phyloP scores from a whole-genome alignment of 305 asterid species.

The Fraxinus nigra region DNA sequence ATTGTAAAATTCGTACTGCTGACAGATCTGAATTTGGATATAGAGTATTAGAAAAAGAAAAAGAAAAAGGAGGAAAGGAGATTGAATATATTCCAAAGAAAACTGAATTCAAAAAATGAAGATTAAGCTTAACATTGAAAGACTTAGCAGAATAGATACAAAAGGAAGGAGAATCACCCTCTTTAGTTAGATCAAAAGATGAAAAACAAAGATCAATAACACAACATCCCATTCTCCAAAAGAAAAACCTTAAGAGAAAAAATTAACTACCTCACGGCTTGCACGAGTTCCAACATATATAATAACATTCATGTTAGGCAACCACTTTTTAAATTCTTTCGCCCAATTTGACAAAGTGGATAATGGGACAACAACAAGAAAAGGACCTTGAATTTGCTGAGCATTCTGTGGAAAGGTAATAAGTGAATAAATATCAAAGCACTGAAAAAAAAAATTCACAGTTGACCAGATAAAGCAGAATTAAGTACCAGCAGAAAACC shows the following conservation, averaged over 20 bases:
- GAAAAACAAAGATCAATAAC: conserved; percentile 1
- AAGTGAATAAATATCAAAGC: conserved; percentile 25
- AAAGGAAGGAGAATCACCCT: not conserved
- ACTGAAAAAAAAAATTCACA: conserved; percentile 6
- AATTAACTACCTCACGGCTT: conserved; percentile 84
- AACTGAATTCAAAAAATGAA: not conserved
- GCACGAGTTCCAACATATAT: conserved; percentile 96
- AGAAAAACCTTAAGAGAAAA: conserved; percentile 2
- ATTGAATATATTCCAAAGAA: not conserved
- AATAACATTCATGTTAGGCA: conserved; percentile 85
- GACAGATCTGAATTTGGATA: conserved; percentile 73
- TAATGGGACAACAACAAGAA: conserved; percentile 96
- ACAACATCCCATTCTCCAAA: not conserved
- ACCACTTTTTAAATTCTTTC: conserved; percentile 96
- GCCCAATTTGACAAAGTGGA: conserved; percentile 99
- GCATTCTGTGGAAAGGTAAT: conserved; percentile 61
- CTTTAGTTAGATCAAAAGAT: not conserved
- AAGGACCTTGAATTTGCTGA: conserved; percentile 94
- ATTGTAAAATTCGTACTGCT: conserved; percentile 85
- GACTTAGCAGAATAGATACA: conserved; percentile 3
- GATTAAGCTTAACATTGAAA: not conserved
- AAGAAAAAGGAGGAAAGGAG: not conserved
- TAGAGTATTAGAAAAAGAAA: conserved; percentile 3
- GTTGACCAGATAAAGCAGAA: conserved; percentile 17
- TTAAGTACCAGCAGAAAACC: conserved; percentile 88